These are phyloP conservation scores for Candida albicans DNA, from an alignment of 1,139 yeast genomes.

Conservation along the genomic window DNA sequence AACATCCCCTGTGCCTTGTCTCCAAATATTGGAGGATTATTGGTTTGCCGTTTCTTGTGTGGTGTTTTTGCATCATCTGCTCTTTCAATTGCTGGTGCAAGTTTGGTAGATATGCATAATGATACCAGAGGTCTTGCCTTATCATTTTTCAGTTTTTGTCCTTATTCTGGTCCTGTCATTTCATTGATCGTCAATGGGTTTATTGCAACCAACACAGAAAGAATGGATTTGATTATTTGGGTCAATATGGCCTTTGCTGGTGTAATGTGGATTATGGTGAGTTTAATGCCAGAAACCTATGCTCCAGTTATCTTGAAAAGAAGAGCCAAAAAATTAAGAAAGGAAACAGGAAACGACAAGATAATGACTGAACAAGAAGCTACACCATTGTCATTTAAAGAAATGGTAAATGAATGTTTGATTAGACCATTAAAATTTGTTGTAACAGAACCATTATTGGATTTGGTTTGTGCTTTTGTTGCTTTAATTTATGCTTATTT, in stretches of 20 bases:
- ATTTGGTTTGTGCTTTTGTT: constrained; percentile 78
- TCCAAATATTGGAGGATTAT: constrained; percentile 75
- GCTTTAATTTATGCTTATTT: constrained; percentile 83
- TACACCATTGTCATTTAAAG: constrained; percentile 62
- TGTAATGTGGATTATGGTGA: constrained; percentile 65
- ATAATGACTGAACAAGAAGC: constrained; percentile 95
- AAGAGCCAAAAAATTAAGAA: constrained; percentile 68
- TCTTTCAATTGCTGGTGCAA: constrained; percentile 83
- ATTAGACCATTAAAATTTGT: constrained; percentile 75
- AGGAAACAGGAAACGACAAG: constrained; percentile 75
- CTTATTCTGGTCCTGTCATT: constrained; percentile 88
- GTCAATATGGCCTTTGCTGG: constrained; percentile 93
- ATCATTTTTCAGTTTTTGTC: constrained; percentile 89
- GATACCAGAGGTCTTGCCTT: constrained; percentile 86
- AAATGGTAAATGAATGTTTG: constrained; percentile 65
- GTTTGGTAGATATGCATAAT: constrained; percentile 81
- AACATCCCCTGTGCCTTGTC: constrained; percentile 89
- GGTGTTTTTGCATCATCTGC: constrained; percentile 89
- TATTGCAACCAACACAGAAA: constrained; percentile 65
- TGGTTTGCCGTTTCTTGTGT: constrained; percentile 79
- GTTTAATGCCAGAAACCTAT: constrained; percentile 80
- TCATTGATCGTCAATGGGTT: constrained; percentile 93
- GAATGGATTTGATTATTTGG: constrained; percentile 78
- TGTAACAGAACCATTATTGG: constrained; percentile 79
- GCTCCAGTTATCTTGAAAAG: constrained; percentile 81